Evolutionary conservation across 23 red algal species (phyloP).

Genomic region (Gracilariopsis chorda): DNA sequence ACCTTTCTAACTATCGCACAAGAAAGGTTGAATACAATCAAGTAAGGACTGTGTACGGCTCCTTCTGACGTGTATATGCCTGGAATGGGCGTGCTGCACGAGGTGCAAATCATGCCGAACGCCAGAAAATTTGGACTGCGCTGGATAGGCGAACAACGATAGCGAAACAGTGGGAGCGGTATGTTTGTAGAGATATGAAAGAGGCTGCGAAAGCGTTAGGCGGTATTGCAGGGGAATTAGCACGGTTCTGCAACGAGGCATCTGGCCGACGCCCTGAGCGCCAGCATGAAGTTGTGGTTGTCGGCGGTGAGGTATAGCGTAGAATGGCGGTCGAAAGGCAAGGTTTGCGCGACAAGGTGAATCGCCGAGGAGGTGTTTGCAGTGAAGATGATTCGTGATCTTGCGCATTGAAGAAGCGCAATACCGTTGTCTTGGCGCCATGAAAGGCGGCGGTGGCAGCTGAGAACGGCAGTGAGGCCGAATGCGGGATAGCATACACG

Average conservation of each 20-base stretch:
- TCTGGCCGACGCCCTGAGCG: conserved; percentile 7
- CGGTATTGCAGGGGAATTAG: not conserved
- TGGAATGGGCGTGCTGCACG: conserved; percentile 7
- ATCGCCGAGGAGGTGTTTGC: conserved; percentile 54
- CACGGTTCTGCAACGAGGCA: not conserved
- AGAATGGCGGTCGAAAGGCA: conserved; percentile 15
- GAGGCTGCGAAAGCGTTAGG: not conserved
- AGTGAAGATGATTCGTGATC: conserved; percentile 61
- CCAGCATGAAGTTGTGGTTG: conserved; percentile 61
- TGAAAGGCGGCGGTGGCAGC: conserved; percentile 16
- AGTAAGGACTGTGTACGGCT: not conserved
- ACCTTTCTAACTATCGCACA: conserved; percentile 15
- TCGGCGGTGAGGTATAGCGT: conserved; percentile 10
- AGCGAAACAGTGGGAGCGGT: not conserved
- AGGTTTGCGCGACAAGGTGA: conserved; percentile 47
- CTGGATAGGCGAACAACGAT: conserved; percentile 51
- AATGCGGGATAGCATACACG: conserved; percentile 46
- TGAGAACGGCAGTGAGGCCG: not conserved
- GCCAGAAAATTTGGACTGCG: conserved; percentile 74
- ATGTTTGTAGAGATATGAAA: not conserved
- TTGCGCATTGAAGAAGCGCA: conserved; percentile 54
- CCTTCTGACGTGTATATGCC: too few species aligned
- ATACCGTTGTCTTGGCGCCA: not conserved
- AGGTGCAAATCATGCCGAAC: conserved; percentile 22
- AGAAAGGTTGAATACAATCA: not conserved